Base-by-base conservation (phyloP, 495 filamentous ascomycete genomes). In the Lineolata rhizophorae region DNA sequence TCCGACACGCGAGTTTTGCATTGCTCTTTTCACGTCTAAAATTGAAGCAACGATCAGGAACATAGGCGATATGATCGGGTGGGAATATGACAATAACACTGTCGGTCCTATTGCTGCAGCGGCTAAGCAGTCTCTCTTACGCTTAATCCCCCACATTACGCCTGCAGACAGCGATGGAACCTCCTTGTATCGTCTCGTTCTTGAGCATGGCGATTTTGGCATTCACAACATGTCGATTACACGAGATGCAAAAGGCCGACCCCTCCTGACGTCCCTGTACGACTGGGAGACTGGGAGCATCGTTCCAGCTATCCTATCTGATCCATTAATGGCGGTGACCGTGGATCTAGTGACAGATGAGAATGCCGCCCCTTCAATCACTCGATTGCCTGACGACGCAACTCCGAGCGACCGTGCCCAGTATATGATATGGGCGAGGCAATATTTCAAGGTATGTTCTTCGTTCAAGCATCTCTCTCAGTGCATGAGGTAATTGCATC, bases 1-100 rank as follows among this genome's bases (percentile, higher is more conserved):
- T 29, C 51, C 48, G 2, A 53, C 51, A 8, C 52, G 46, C 27
- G 41, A 51, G 19, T 54, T 54, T 37, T 56, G 50, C 30, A 35
- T 47, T 35, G 31, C 43, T 27, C 40, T 54, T 16, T 41, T 54
- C 30, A 37, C 26, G 18, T 42, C 45, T 35, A 56, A 54, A 41
- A 48, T 53, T 25, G 29, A 56, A 21, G 50, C 53, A 1, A 56
- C 45, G 21, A 54, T 56, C 38, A 30, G 32, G 35, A 36, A 38
- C 13, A 33, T 46, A 29, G 51, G 50, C 26, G 46, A 53, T 20
- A 52, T 50, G 41, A 55, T 56, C 20, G 48, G 48, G 12, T 52
- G 47, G 49, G 44, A 53, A 31, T 19, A 30, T 29, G 49, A 52
- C 39, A 30, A 50, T 27, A 30, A 42, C 20, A 47, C 35, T 12